phyloP scores from a whole-genome alignment of 192 early-diverging fungal species.

The Coemansia sp. region DNA sequence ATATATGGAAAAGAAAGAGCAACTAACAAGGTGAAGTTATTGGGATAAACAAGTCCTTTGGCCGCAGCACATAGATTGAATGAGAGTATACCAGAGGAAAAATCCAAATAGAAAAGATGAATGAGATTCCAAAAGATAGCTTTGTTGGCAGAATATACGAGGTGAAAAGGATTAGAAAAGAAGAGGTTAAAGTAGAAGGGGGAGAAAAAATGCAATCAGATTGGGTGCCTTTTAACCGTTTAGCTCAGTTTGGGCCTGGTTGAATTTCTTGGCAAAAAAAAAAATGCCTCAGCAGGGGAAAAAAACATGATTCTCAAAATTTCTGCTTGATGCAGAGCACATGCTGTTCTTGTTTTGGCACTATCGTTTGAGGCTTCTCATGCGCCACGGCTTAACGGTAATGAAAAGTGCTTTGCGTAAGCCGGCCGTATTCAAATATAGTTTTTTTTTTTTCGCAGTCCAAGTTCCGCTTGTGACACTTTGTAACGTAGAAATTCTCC shows the following conservation, averaged over 20 bases:
- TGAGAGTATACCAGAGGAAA: background rate
- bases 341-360: background rate
- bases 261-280: constrained; percentile 20
- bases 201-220: constrained; percentile 8
- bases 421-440: constrained; percentile 9
- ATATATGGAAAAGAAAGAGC: background rate
- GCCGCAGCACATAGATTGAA: constrained; percentile 2
- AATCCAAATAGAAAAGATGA: background rate
- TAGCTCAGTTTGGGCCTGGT: background rate
- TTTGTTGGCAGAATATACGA: background rate
- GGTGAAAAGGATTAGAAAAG: background rate
- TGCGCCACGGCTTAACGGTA: constrained; percentile 3
- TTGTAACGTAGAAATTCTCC: background rate
- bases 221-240: constrained; percentile 12
- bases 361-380: background rate
- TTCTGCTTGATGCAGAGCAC: background rate
- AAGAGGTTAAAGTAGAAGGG: background rate
- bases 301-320: background rate
- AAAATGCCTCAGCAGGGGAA: background rate
- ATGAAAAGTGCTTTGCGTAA: constrained; percentile 14
- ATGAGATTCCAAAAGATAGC: constrained; percentile 1
- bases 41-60: background rate
- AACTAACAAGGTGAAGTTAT: background rate
- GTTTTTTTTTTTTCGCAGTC: background rate
- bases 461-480: background rate